These are phyloP conservation scores for Russula ochroleuca DNA, from an alignment of 768 basidiomycete species.

Conservation along the genomic window DNA sequence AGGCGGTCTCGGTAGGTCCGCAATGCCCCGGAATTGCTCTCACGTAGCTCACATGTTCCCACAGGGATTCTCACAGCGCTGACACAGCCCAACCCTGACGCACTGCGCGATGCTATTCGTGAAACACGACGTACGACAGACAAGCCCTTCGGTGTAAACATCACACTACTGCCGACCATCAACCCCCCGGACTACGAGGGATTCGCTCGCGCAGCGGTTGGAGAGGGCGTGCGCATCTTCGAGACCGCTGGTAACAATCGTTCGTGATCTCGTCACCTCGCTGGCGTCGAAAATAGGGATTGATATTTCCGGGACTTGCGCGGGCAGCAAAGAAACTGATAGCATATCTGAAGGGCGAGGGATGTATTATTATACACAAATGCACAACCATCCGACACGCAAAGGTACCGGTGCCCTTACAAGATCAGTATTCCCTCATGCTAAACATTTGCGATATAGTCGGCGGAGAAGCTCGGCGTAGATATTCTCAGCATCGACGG, in stretches of 20 bases:
- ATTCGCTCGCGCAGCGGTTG: conserved; percentile 74
- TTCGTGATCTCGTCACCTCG: conserved; percentile 36
- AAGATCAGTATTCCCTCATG: neutral
- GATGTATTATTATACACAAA: conserved; percentile 83
- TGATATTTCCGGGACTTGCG: neutral
- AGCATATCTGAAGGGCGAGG: conserved; percentile 72
- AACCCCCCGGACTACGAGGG: conserved; percentile 88
- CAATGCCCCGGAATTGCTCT: neutral
- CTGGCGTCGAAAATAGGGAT: neutral
- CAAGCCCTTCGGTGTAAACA: conserved; percentile 81
- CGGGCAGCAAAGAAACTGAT: conserved; percentile 70
- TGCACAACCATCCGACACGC: conserved; percentile 86
- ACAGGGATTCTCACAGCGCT: conserved; percentile 80
- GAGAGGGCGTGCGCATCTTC: conserved; percentile 83
- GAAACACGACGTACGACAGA: conserved; percentile 66
- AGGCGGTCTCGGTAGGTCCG: conserved; percentile 63
- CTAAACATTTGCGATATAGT: conserved; percentile 32
- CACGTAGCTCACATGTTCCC: neutral
- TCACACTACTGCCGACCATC: conserved; percentile 84
- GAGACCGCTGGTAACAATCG: conserved; percentile 94
- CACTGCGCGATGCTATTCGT: conserved; percentile 71
- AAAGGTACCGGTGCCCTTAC: conserved; percentile 46
- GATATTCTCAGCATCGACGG: conserved; percentile 88
- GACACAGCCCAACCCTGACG: conserved; percentile 81
- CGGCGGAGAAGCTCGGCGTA: conserved; percentile 73